phyloP scores from a whole-genome alignment of 441 rosid species.

The Melastoma candidum region DNA sequence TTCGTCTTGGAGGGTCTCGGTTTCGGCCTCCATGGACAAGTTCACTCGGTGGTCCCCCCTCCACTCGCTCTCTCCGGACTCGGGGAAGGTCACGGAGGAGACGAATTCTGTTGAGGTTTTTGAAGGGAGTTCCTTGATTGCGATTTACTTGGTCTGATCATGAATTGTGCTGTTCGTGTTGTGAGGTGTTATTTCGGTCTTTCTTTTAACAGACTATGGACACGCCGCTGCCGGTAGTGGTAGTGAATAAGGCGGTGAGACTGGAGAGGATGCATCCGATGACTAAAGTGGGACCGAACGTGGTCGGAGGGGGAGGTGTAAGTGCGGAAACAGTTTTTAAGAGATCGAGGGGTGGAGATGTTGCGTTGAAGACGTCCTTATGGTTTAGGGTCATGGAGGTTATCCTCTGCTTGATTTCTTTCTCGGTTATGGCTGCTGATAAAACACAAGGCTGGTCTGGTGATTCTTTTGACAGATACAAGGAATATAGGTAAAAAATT shows the following conservation, averaged over 20 bases:
- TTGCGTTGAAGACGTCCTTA: constrained; percentile 32
- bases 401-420: no score
- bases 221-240: constrained; percentile 14
- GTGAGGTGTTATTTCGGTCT: no score
- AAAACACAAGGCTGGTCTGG: constrained; percentile 22
- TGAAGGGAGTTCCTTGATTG: no score
- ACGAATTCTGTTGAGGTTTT: constrained; percentile 3
- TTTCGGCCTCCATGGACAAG: constrained; percentile 35
- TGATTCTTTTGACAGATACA: no score
- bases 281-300: constrained; percentile 20
- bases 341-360: constrained; percentile 29
- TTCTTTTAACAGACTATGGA: no score
- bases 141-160: no score
- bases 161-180: no score
- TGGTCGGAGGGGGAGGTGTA: constrained; percentile 20
- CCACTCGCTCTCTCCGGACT: constrained; percentile 18
- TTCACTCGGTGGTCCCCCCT: constrained; percentile 36
- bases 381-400: no score
- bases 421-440: neutral
- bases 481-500: no score
- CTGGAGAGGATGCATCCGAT: constrained; percentile 24
- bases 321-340: constrained; percentile 9
- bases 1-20: constrained; percentile 29
- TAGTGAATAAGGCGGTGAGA: constrained; percentile 29
- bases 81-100: neutral